A percentile compares a stretch with the other conserved stretches of the same genome.
These are phyloP conservation scores for Haplographium delicatum DNA, from an alignment of 495 filamentous ascomycete genomes.

Conservation along the genomic window DNA sequence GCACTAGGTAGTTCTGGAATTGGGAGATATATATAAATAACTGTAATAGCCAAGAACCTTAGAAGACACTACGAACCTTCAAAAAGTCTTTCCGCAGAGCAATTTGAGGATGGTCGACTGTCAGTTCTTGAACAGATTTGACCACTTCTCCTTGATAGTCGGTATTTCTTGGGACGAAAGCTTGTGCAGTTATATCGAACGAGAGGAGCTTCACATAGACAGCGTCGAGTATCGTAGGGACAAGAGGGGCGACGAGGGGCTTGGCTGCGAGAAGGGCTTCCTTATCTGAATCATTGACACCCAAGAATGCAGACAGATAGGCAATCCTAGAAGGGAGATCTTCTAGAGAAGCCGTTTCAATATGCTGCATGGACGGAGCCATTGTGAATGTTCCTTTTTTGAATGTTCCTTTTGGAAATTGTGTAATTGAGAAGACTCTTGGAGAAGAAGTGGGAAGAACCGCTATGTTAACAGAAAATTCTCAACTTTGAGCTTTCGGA, in stretches of 20 bases:
- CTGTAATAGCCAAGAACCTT: too few relatives aligned
- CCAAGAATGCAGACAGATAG: constrained; percentile 32
- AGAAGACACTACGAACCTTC: constrained; percentile 16
- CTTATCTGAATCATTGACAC: constrained; percentile 29
- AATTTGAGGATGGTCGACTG: constrained; percentile 34
- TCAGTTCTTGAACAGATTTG: constrained; percentile 26
- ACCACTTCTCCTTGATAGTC: constrained; percentile 28
- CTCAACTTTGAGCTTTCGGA: too few relatives aligned
- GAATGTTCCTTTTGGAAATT: too few relatives aligned
- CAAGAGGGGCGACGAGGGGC: constrained; percentile 29
- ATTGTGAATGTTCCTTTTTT: too few relatives aligned
- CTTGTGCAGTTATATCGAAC: constrained; percentile 36
- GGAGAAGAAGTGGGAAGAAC: too few relatives aligned
- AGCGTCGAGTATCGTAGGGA: constrained; percentile 32
- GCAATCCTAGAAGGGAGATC: constrained; percentile 25
- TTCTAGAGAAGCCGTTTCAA: constrained; percentile 26
- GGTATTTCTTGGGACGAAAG: constrained; percentile 35
- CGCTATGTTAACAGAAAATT: too few relatives aligned
- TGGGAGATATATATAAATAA: too few relatives aligned
- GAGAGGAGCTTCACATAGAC: constrained; percentile 35
- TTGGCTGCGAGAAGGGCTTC: constrained; percentile 27
- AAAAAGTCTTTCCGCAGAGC: constrained; percentile 35
- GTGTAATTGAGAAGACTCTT: too few relatives aligned
- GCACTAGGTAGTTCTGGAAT: constrained; percentile 27
- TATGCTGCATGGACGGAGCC: constrained; percentile 30